Evolutionary conservation across 2,329 filamentous ascomycete species (phyloP).

Genomic region (Juglanconis sp.): DNA sequence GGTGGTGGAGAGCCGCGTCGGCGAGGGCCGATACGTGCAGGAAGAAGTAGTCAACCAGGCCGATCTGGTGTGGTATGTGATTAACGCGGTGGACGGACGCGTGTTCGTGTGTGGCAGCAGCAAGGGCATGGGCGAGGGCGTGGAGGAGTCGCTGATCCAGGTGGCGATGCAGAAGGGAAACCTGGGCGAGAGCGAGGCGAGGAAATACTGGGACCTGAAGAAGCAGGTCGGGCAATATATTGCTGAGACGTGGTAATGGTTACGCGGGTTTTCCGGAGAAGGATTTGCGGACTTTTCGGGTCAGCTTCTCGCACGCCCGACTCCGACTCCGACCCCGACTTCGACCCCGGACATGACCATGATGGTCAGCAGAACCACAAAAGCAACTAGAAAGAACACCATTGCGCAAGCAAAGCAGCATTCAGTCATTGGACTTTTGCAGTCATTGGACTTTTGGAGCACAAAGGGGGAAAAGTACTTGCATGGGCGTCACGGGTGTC

Average conservation of each 20-base stretch:
- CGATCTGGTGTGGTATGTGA: constrained; percentile 97
- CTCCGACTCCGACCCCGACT: neutral
- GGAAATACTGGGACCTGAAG: constrained; percentile 87
- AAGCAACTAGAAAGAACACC: neutral
- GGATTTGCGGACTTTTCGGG: neutral
- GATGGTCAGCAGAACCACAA: neutral
- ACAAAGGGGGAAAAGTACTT: neutral
- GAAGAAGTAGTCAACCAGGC: constrained; percentile 90
- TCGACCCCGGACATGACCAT: neutral
- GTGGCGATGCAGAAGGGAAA: constrained; percentile 93
- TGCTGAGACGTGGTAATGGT: constrained; percentile 67
- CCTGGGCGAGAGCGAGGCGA: constrained; percentile 75
- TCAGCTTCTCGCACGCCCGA: neutral
- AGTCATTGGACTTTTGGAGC: neutral
- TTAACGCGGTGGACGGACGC: constrained; percentile 92
- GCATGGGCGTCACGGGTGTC: neutral
- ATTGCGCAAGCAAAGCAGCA: constrained; percentile 3
- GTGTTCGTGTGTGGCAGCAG: constrained; percentile 95
- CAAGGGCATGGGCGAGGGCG: constrained; percentile 96
- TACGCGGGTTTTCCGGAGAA: neutral
- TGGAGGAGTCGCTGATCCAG: constrained; percentile 81
- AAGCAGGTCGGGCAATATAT: constrained; percentile 93
- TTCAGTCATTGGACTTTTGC: neutral
- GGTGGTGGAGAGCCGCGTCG: constrained; percentile 72
- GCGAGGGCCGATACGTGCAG: constrained; percentile 88